phyloP scores from a whole-genome alignment of 2,329 filamentous ascomycete species.

The Lasiodiplodia gonubiensis region DNA sequence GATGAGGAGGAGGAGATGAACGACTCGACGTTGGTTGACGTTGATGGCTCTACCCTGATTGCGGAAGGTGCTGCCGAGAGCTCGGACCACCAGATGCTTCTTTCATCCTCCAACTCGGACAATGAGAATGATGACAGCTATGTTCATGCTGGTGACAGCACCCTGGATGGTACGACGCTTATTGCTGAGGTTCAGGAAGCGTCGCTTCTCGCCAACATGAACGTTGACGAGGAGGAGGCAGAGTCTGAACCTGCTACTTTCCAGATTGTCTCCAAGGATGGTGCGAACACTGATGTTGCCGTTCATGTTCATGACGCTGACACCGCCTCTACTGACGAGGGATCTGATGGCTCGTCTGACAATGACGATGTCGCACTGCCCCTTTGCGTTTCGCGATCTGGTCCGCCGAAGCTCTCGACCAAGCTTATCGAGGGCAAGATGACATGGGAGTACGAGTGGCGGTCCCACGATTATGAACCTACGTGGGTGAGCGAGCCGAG shows the following conservation, averaged over 20 bases:
- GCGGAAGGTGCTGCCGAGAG: background rate
- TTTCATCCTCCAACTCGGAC: background rate
- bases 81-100: background rate
- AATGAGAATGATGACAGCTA: too few relatives aligned
- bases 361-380: too few relatives aligned
- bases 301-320: background rate
- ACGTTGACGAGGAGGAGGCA: background rate
- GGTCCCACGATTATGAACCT: background rate
- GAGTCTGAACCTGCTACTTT: background rate
- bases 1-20: background rate
- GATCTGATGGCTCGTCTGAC: too few relatives aligned
- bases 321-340: background rate
- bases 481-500: conserved; percentile 31
- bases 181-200: background rate
- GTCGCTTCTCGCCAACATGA: background rate
- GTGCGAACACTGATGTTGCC: background rate
- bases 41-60: background rate
- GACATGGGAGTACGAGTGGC: too few relatives aligned
- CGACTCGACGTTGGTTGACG: background rate
- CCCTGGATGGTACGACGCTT: background rate
- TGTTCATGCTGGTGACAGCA: background rate
- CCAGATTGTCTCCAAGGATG: background rate
- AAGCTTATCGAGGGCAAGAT: too few relatives aligned
- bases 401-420: too few relatives aligned
- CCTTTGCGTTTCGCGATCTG: too few relatives aligned